phyloP scores from a whole-genome alignment of 2,329 filamentous ascomycete genomes.

The Clarireedia paspali region DNA sequence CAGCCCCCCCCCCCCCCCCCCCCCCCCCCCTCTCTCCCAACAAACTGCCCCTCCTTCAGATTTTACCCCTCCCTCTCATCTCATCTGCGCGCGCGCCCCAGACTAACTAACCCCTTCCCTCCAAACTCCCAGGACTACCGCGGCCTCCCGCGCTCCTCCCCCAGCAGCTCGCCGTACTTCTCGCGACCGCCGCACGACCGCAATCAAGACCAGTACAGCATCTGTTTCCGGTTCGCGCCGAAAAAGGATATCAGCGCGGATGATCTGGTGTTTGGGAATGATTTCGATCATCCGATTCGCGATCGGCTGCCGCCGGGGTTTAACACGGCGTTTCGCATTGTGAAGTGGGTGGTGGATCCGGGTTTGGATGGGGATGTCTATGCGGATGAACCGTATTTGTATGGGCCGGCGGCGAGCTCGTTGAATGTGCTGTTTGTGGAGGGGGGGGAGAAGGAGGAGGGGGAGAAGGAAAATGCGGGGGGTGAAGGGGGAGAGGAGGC shows the following conservation, averaged over 20 bases:
- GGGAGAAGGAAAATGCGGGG: background rate
- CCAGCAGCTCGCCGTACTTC: slow-evolving; percentile 72
- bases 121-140: slow-evolving; percentile 37
- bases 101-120: slow-evolving; percentile 4
- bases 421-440: slow-evolving; percentile 70
- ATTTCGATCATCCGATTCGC: slow-evolving; percentile 86
- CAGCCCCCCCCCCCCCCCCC: no score
- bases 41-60: background rate
- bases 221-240: slow-evolving; percentile 72
- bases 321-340: slow-evolving; percentile 72
- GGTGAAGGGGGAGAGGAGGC: slow-evolving; percentile 33
- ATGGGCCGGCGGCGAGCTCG: slow-evolving; percentile 70
- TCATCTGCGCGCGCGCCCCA: background rate
- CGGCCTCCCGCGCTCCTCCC: slow-evolving; percentile 66
- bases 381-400: slow-evolving; percentile 77
- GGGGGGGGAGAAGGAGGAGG: slow-evolving; percentile 29
- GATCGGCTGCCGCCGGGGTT: slow-evolving; percentile 83
- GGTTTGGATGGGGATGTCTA: slow-evolving; percentile 86
- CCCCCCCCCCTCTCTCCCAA: slow-evolving; percentile 25
- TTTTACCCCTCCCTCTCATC: no score
- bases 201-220: slow-evolving; percentile 73
- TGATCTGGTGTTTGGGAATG: slow-evolving; percentile 86
- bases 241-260: slow-evolving; percentile 35
- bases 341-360: slow-evolving; percentile 87
- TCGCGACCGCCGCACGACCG: slow-evolving; percentile 55